Evolutionary conservation across 2,329 filamentous ascomycete species (phyloP).

Genomic region (Colletotrichum orbiculare): DNA sequence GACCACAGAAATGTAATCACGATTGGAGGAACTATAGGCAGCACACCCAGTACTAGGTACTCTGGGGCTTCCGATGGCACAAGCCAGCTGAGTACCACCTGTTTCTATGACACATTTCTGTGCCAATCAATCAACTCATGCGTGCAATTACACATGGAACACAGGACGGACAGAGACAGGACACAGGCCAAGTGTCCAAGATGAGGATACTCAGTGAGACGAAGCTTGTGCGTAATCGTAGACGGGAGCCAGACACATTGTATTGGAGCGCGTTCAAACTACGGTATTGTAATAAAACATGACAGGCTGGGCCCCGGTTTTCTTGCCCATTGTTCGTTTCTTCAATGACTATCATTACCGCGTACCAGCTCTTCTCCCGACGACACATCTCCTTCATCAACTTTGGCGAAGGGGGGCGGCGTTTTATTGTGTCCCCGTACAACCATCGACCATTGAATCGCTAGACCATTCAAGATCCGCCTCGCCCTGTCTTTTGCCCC

Average conservation of each 20-base stretch:
- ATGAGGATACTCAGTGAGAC: constrained; percentile 27
- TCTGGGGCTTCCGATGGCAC: no score
- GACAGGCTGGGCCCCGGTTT: constrained; percentile 15
- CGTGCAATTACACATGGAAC: constrained; percentile 1
- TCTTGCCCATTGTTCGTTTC: constrained; percentile 3
- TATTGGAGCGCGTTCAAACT: no score
- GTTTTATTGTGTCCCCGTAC: constrained; percentile 4
- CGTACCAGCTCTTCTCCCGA: not conserved
- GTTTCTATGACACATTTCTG: no score
- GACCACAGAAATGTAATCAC: no score
- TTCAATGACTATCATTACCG: constrained; percentile 10
- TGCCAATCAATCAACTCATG: constrained; percentile 26
- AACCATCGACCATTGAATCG: constrained; percentile 20
- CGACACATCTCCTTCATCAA: constrained; percentile 19
- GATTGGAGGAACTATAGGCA: no score
- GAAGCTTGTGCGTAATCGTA: constrained; percentile 1
- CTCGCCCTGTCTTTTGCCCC: constrained; percentile 2
- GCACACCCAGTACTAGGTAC: no score
- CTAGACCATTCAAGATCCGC: constrained; percentile 19
- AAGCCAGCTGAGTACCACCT: no score
- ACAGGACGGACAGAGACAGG: constrained; percentile 1
- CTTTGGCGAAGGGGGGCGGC: constrained; percentile 4
- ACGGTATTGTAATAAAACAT: constrained; percentile 7
- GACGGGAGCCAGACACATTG: no score
- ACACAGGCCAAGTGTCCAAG: constrained; percentile 10